Conservation (phyloP, 768 basidiomycete species). For the Fomitopsis serialis region DNA sequence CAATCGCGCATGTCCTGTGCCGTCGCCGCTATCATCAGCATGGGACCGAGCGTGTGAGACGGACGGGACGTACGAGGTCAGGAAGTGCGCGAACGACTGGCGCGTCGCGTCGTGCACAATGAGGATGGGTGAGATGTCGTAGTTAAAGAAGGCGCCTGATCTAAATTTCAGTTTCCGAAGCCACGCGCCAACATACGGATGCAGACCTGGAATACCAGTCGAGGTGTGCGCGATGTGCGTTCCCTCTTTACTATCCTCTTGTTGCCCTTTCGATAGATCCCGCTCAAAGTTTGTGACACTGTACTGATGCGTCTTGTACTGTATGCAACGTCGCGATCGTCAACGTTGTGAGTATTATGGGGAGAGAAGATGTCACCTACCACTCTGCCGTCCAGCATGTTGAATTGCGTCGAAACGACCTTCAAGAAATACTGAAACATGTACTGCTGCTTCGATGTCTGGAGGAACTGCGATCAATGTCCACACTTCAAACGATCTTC, state of each 20-base stretch:
- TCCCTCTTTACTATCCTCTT: conserved; percentile 55
- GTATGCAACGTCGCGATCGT: not conserved
- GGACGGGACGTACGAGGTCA: conserved; percentile 75
- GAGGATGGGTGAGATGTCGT: conserved; percentile 94
- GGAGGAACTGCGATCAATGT: not conserved
- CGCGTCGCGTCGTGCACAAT: conserved; percentile 87
- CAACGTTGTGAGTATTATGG: not conserved
- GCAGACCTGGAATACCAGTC: conserved; percentile 60
- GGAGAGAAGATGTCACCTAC: conserved; percentile 33
- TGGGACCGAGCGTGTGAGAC: not conserved
- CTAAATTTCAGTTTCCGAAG: not conserved
- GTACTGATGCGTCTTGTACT: conserved; percentile 92
- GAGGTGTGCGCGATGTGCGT: conserved; percentile 72
- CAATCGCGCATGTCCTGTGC: conserved; percentile 88
- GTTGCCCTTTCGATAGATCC: conserved; percentile 63
- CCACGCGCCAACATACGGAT: not conserved
- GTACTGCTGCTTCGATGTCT: conserved; percentile 78
- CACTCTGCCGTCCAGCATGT: conserved; percentile 67
- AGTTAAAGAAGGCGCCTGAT: conserved; percentile 81
- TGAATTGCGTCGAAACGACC: conserved; percentile 94
- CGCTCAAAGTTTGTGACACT: conserved; percentile 96
- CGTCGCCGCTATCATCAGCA: not conserved
- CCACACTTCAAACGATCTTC: not conserved
- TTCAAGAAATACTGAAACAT: conserved; percentile 99
- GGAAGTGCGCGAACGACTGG: conserved; percentile 96